Percentiles rank a stretch among this genome's conserved stretches.
These are phyloP conservation scores for Solanum sitiens DNA, from an alignment of 257 asterid genomes.

Conservation along the genomic window DNA sequence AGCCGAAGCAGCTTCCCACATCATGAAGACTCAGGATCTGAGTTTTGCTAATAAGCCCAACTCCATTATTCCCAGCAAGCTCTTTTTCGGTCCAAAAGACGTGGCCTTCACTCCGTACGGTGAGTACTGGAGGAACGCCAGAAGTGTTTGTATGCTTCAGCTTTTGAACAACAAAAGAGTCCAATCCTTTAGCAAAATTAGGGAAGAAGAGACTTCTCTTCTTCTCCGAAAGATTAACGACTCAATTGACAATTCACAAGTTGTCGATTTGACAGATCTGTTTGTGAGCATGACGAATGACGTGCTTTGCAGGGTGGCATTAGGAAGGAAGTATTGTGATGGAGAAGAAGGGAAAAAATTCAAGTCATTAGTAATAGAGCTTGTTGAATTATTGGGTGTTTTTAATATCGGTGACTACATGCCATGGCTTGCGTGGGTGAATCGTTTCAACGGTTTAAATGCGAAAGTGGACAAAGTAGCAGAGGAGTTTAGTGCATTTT, in stretches of 20 bases:
- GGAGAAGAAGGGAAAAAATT: not conserved
- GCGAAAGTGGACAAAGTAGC: constrained; percentile 4
- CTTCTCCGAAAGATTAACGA: not conserved
- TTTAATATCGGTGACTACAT: constrained; percentile 3
- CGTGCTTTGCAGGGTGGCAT: not conserved
- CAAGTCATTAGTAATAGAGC: not conserved
- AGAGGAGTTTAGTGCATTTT: constrained; percentile 7
- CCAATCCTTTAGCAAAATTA: not conserved
- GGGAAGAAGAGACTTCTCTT: constrained; percentile 11
- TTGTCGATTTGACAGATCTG: not conserved
- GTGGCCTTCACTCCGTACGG: constrained; percentile 5
- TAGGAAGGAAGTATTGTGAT: constrained; percentile 7
- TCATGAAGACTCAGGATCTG: constrained; percentile 28
- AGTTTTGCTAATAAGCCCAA: not conserved
- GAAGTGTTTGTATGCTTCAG: constrained; percentile 8
- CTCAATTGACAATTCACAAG: not conserved
- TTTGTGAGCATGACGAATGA: not conserved
- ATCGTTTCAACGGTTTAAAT: constrained; percentile 15
- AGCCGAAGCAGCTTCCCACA: constrained; percentile 31
- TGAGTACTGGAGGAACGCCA: constrained; percentile 28
- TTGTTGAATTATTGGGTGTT: not conserved
- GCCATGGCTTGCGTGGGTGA: constrained; percentile 26
- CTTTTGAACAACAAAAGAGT: constrained; percentile 8
- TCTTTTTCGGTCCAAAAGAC: not conserved
- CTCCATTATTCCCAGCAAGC: not conserved